These are phyloP conservation scores for Ceraceosorus guamensis DNA, from an alignment of 1,284 basidiomycete genomes.

Conservation along the genomic window DNA sequence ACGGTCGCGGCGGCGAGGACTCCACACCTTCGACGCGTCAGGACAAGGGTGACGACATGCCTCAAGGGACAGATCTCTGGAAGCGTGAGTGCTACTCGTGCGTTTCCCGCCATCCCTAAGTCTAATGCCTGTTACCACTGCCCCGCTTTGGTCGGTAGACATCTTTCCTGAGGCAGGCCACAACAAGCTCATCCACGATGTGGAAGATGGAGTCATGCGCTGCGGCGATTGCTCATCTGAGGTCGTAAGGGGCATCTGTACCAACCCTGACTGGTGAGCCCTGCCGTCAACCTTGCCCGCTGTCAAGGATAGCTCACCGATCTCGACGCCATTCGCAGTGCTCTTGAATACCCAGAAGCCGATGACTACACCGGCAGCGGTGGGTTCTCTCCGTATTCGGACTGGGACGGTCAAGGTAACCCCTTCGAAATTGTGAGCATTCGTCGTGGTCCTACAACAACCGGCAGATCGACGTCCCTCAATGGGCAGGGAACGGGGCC, in stretches of 20 bases:
- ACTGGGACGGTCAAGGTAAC: neutral
- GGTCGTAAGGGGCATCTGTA: conserved; percentile 34
- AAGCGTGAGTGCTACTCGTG: conserved; percentile 11
- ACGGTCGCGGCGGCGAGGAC: conserved; percentile 1
- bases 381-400: too few species aligned
- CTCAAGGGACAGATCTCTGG: conserved; percentile 23
- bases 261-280: conserved; percentile 32
- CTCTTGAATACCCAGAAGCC: neutral
- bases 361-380: neutral
- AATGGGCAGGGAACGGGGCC: too few species aligned
- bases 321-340: too few species aligned
- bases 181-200: conserved; percentile 30
- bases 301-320: too few species aligned
- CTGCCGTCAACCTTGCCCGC: too few species aligned
- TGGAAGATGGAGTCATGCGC: conserved; percentile 32
- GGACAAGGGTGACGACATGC: conserved; percentile 21
- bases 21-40: conserved; percentile 12
- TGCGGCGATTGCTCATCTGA: conserved; percentile 38
- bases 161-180: conserved; percentile 22
- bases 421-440: neutral
- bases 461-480: too few species aligned
- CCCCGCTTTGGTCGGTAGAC: conserved; percentile 11
- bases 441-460: neutral
- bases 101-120: conserved; percentile 3
- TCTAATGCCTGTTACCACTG: conserved; percentile 8